Percentiles rank a stretch among this genome's conserved stretches.
These are phyloP conservation scores for Fusarium sp. DNA, from an alignment of 2,329 filamentous ascomycete genomes.

Conservation along the genomic window DNA sequence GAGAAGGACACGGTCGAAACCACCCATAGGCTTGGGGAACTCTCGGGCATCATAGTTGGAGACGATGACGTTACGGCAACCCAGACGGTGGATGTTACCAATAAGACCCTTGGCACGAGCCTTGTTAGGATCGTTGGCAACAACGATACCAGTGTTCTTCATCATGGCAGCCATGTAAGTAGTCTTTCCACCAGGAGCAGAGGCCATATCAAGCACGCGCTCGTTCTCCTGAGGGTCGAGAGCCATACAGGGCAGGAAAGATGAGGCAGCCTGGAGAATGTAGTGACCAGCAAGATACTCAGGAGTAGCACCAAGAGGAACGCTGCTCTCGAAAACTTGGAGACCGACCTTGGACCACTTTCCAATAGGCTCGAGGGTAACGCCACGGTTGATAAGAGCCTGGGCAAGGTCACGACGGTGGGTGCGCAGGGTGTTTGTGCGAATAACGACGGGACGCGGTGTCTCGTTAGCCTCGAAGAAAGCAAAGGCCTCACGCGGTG, in stretches of 20 bases:
- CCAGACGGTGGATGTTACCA: slow-evolving; percentile 95
- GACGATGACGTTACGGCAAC: slow-evolving; percentile 92
- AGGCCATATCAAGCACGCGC: slow-evolving; percentile 91
- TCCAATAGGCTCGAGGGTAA: slow-evolving; percentile 94
- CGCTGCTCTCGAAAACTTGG: slow-evolving; percentile 91
- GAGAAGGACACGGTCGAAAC: slow-evolving; percentile 93
- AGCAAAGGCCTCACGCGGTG: slow-evolving; percentile 91
- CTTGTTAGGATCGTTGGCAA: slow-evolving; percentile 97
- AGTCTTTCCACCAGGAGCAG: slow-evolving; percentile 95
- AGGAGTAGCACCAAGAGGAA: slow-evolving; percentile 90
- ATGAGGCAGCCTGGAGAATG: slow-evolving; percentile 95
- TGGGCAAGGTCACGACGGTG: slow-evolving; percentile 85
- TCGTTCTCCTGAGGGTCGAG: slow-evolving; percentile 93
- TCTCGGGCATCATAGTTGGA: slow-evolving; percentile 95
- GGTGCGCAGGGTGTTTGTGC: slow-evolving; percentile 92
- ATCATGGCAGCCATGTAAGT: slow-evolving; percentile 96
- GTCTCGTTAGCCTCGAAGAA: slow-evolving; percentile 99
- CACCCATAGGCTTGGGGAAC: slow-evolving; percentile 93
- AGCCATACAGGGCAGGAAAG: slow-evolving; percentile 97
- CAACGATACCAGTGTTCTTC: slow-evolving; percentile 93
- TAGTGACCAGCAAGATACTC: slow-evolving; percentile 98
- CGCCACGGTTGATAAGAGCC: slow-evolving; percentile 92
- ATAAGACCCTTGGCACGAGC: slow-evolving; percentile 95
- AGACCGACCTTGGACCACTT: slow-evolving; percentile 99
- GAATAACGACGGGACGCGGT: slow-evolving; percentile 90